Base-by-base conservation (phyloP, 441 rosid species). In the Croton laevigatus region DNA sequence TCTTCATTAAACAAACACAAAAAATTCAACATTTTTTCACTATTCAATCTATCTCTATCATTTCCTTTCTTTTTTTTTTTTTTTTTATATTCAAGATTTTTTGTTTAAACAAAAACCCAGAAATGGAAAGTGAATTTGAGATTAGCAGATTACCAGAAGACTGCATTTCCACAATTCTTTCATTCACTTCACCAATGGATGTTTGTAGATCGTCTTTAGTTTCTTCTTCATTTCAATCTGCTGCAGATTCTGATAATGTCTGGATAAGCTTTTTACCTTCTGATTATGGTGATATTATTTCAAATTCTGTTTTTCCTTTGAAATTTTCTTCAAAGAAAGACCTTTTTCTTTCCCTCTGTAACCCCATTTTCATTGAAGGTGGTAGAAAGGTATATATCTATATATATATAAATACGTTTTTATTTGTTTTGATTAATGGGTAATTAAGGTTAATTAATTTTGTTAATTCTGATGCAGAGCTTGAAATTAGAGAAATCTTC, bases 211-310 rank as follows among this genome's bases (percentile, higher is more conserved):
- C 80, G 1, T 81, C 95, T 0, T 10, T 71, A 42, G 88, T 89
- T 46, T 91, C 92, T 0, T 57, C 89, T 7, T 51, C 75, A 45
- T 88, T 91, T 61, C 76, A 54, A 6, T 69, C 79, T 4, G 97
- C 89, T 5, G 81, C 88, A 32, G 83, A 87, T 0, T 91, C 89
- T 42, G 91, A 87, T 58, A 20, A 70, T 13, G 71, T 82, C 3
- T 93, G 98, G 97, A 78, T 73, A 62, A 86, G 58, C 60, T 88
- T 93, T 57, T 60, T 89, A 75, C 97, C 97, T 0, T 68, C 81
- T 1, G 80, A 80, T 68, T 80, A 79, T 52, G 64, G 0, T 8
- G 73, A 61, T 13, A 67, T 84, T 1, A 51, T 87, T 70, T 76
- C 88, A 40, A 66, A 37, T 14, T 76, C 76, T 8, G 59, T 37